phyloP scores from a whole-genome alignment of 805 yeast genomes.

The Grigorovia transvaalensis region DNA sequence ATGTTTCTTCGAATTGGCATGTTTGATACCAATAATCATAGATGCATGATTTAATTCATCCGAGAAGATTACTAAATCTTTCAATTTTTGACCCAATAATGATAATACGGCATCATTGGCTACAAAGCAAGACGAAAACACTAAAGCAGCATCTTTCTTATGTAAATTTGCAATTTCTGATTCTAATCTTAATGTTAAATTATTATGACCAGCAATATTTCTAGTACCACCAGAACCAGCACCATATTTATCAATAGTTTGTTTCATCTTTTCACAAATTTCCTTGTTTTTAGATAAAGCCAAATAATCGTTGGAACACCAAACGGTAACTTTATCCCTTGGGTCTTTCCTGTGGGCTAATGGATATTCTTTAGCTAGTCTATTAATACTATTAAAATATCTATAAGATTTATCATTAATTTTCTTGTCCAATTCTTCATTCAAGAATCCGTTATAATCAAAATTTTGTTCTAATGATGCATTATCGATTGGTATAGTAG shows the following conservation, averaged over 20 bases:
- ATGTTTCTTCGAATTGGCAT: conserved; percentile 80
- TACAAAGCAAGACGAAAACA: conserved; percentile 89
- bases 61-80: conserved; percentile 81
- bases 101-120: conserved; percentile 94
- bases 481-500: conserved; percentile 24
- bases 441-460: conserved; percentile 64
- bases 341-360: conserved; percentile 72
- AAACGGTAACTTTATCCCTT: conserved; percentile 83
- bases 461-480: conserved; percentile 44
- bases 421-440: conserved; percentile 58
- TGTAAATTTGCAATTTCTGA: conserved; percentile 81
- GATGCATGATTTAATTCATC: conserved; percentile 95
- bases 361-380: conserved; percentile 90
- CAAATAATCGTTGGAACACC: conserved; percentile 97
- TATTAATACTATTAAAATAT: conserved; percentile 92
- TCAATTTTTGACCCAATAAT: conserved; percentile 80
- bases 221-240: conserved; percentile 99
- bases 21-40: conserved; percentile 91
- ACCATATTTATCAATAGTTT: conserved; percentile 79
- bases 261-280: conserved; percentile 67
- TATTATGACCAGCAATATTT: conserved; percentile 96
- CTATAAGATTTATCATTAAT: conserved; percentile 87
- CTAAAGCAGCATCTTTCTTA: conserved; percentile 90
- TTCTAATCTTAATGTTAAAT: conserved; percentile 81
- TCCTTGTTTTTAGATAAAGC: conserved; percentile 83